Conservation (phyloP, 495 filamentous ascomycete genomes). For the Penicillium odoratum region DNA sequence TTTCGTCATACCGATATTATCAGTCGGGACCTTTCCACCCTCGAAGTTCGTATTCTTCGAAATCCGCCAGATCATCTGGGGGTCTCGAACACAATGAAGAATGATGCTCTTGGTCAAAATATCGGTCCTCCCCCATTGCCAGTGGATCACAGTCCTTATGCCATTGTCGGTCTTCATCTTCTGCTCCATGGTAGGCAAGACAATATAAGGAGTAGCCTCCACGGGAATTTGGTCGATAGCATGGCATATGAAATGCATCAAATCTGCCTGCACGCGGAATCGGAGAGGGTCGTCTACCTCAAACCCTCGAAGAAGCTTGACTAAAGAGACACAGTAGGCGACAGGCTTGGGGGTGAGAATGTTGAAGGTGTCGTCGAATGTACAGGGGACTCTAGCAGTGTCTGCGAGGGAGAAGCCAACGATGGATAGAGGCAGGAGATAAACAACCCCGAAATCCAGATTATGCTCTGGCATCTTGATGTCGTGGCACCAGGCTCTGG, state of each 20-base stretch:
- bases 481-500: background rate
- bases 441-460: background rate
- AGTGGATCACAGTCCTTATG: too few species aligned
- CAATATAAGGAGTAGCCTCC: background rate
- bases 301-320: constrained; percentile 11
- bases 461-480: background rate
- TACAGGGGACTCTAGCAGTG: constrained; percentile 17
- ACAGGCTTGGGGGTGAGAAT: constrained; percentile 21
- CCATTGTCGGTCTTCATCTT: too few species aligned
- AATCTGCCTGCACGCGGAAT: constrained; percentile 11
- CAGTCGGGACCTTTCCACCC: too few species aligned
- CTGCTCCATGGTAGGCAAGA: too few species aligned
- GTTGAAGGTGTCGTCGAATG: constrained; percentile 9
- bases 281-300: constrained; percentile 6
- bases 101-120: too few species aligned
- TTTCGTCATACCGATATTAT: too few species aligned
- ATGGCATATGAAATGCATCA: constrained; percentile 13
- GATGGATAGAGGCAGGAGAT: constrained; percentile 21
- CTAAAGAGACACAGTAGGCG: constrained; percentile 16
- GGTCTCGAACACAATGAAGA: too few species aligned
- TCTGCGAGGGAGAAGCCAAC: constrained; percentile 19
- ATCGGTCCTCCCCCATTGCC: too few species aligned
- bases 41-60: too few species aligned
- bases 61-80: too few species aligned
- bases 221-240: background rate